Conservation (phyloP, 352 stramenopile species). For the Globisporangium paroecandrum region DNA sequence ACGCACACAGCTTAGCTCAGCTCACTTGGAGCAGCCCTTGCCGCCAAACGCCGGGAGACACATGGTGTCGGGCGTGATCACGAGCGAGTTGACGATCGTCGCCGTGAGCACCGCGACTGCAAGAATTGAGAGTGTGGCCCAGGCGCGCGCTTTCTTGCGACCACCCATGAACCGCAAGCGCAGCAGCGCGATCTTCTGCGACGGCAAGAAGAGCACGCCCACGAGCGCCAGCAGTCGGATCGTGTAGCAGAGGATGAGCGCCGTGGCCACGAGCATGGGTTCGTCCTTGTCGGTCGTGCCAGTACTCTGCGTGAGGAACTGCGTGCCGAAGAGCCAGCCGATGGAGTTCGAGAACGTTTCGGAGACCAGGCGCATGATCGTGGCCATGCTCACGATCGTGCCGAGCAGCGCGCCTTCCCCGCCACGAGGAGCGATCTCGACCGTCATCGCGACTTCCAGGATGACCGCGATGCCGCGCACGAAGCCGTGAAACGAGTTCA, state of each 20-base stretch:
- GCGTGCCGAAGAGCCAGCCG: slow-evolving; percentile 19
- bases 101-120: slow-evolving; percentile 18
- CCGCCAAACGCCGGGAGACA: slow-evolving; percentile 30
- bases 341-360: slow-evolving; percentile 22
- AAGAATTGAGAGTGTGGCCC: slow-evolving; percentile 21
- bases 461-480: slow-evolving; percentile 31
- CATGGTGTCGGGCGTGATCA: slow-evolving; percentile 32
- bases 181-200: slow-evolving; percentile 21
- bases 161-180: slow-evolving; percentile 17
- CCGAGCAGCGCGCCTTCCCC: slow-evolving; percentile 41
- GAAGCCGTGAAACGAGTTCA: slow-evolving; percentile 35
- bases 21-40: slow-evolving; percentile 21
- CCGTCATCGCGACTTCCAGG: slow-evolving; percentile 32
- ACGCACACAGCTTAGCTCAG: background rate
- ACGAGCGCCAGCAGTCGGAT: slow-evolving; percentile 25
- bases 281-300: slow-evolving; percentile 23
- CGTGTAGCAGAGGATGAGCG: slow-evolving; percentile 24
- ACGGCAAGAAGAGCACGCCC: slow-evolving; percentile 23
- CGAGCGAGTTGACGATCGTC: slow-evolving; percentile 23
- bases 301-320: slow-evolving; percentile 16
- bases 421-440: slow-evolving; percentile 41
- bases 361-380: slow-evolving; percentile 34
- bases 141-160: slow-evolving; percentile 15
- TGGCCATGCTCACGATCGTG: slow-evolving; percentile 37
- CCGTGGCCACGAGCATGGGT: slow-evolving; percentile 27